A percentile compares a stretch with the other conserved stretches of the same genome.
Evolutionary conservation across 1,284 basidiomycete species (phyloP).

Genomic region (Microbotryomycetes sp.): DNA sequence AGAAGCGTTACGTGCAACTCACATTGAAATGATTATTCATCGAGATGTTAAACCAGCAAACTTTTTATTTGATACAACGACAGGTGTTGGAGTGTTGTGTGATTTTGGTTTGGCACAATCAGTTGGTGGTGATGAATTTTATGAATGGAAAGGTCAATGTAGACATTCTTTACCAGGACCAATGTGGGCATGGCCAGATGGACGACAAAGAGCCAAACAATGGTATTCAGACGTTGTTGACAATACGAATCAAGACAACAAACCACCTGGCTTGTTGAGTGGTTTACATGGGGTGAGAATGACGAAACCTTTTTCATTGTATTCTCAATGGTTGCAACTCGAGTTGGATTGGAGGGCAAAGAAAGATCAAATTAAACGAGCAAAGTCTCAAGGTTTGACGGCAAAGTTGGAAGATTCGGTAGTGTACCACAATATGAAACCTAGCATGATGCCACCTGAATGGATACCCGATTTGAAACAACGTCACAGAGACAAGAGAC

Average conservation of each 20-base stretch:
- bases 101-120: conserved; percentile 88
- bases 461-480: conserved; percentile 16
- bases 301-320: conserved; percentile 15
- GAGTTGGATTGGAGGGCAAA: conserved; percentile 13
- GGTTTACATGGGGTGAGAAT: conserved; percentile 28
- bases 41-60: conserved; percentile 98
- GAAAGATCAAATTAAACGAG: not conserved
- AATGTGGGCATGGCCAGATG: conserved; percentile 24
- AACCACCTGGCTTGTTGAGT: conserved; percentile 16
- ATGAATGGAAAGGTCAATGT: conserved; percentile 37
- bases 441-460: conserved; percentile 14
- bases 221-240: too few species aligned
- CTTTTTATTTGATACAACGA: conserved; percentile 85
- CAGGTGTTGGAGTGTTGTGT: conserved; percentile 77
- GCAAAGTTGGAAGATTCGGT: not conserved
- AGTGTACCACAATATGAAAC: conserved; percentile 5
- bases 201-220: conserved; percentile 1
- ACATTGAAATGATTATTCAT: conserved; percentile 83
- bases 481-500: conserved; percentile 33
- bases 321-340: conserved; percentile 16
- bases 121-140: conserved; percentile 34
- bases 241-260: conserved; percentile 3
- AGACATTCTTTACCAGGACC: conserved; percentile 37
- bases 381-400: not conserved
- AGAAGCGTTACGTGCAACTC: conserved; percentile 80